These are phyloP conservation scores for Fusarium succisae DNA, from an alignment of 2,329 filamentous ascomycete species.

Conservation along the genomic window DNA sequence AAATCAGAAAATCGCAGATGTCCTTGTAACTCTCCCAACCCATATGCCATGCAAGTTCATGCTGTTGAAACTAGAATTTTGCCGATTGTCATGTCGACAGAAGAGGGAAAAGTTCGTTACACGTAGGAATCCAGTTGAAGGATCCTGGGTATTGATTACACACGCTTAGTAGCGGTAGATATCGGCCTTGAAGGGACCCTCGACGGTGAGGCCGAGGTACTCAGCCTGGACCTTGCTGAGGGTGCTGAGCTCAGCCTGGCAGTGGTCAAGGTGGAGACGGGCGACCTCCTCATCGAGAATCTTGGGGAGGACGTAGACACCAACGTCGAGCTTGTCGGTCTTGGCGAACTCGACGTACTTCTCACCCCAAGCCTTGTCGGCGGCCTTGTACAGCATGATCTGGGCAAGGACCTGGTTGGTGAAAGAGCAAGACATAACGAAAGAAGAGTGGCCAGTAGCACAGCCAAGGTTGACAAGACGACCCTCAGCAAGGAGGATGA, in stretches of 20 bases:
- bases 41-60: constrained; percentile 54
- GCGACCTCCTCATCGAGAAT: constrained; percentile 99
- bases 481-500: constrained; percentile 98
- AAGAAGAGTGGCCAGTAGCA: constrained; percentile 98
- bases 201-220: constrained; percentile 85
- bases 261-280: constrained; percentile 89
- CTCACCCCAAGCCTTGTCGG: constrained; percentile 84
- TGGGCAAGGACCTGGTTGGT: constrained; percentile 99
- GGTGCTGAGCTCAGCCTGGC: constrained; percentile 92
- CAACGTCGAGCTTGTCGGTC: constrained; percentile 86
- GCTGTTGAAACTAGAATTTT: constrained; percentile 57
- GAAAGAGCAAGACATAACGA: constrained; percentile 99
- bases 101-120: constrained; percentile 48
- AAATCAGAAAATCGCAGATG: constrained; percentile 39
- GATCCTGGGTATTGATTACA: constrained; percentile 50
- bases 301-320: constrained; percentile 96
- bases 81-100: constrained; percentile 46
- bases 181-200: constrained; percentile 96
- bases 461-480: constrained; percentile 99
- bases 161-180: constrained; percentile 58
- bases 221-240: constrained; percentile 89
- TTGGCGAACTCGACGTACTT: constrained; percentile 98
- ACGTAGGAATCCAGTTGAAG: constrained; percentile 53
- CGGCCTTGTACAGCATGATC: constrained; percentile 96
- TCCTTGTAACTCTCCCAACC: constrained; percentile 44